Evolutionary conservation across 2,329 filamentous ascomycete genomes (phyloP), one percentile per base, ranked within the genome.

Genomic region (Colletotrichum magnum): DNA sequence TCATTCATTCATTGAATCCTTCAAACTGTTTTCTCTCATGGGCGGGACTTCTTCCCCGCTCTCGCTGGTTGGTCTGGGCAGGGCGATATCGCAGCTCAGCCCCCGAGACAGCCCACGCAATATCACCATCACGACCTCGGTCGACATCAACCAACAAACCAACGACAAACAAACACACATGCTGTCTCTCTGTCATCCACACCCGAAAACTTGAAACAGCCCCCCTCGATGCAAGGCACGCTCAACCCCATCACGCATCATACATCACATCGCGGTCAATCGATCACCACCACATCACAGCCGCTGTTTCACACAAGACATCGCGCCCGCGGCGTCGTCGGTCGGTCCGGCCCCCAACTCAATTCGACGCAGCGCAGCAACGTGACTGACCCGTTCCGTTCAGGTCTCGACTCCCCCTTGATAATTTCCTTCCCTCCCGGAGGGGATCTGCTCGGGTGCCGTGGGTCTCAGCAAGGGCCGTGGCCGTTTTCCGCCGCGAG

Each of bases 261-360:
- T 13, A 13, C 41, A 36, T 36, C 9, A 10, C 32, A 36, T 36
- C 32, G 9, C 10, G 32, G 9, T 21, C 21, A 24, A 45, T 28
- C 47, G 50, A 26, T 32, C 28, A 45, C 18, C 59, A 9, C 10
- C 32, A 36, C 32, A 9, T 36, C 32, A 36, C 32, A 36, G 51
- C 52, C 28, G 26, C 21, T 24, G 66, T 66, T 69, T 61, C 57
- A 58, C 51, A 45, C 50, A 51, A 60, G 58, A 57, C 58, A 57
- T 66, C 45, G 32, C 56, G 57, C 62, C 57, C 43, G 57, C 43
- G n/a, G 57, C 57, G 48, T 26, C 39, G n/a, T 69, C 66, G 66
- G 66, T 51, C 66, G 66, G 66, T 69, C 66, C 66, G 66, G 66
- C 66, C 62, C 66, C 66, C 66, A 66, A 61, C 43, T 41, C 18